phyloP scores from a whole-genome alignment of 148 eudicot species.

The Rhododendron ovatum region DNA sequence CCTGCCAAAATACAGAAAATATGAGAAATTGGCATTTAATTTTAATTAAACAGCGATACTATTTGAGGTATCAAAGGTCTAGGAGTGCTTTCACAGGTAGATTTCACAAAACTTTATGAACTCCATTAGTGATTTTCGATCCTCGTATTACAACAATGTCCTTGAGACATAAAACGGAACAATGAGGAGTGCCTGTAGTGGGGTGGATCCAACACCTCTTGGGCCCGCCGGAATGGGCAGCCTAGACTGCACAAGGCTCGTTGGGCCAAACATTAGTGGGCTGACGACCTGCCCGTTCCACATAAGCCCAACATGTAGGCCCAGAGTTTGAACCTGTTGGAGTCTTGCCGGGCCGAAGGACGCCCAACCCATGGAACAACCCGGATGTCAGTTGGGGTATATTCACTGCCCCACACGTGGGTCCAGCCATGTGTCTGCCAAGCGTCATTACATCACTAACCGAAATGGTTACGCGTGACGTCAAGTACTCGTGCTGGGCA shows the following conservation, averaged over 20 bases:
- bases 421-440: background rate
- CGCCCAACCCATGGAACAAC: background rate
- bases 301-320: background rate
- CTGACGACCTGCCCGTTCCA: background rate
- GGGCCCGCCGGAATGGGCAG: background rate
- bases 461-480: background rate
- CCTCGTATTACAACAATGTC: background rate
- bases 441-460: background rate
- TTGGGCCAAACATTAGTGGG: background rate
- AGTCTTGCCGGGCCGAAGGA: background rate
- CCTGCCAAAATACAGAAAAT: constrained; percentile 29
- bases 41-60: background rate
- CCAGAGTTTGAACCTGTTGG: background rate
- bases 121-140: background rate
- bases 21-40: background rate
- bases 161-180: background rate
- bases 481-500: background rate
- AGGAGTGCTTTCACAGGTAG: background rate
- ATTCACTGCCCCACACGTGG: too few relatives aligned
- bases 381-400: background rate
- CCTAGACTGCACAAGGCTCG: background rate
- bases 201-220: background rate
- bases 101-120: background rate
- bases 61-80: background rate
- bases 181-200: background rate